Base-by-base conservation (phyloP, 1,139 yeast species). In the Magnusiomyces paraingens region DNA sequence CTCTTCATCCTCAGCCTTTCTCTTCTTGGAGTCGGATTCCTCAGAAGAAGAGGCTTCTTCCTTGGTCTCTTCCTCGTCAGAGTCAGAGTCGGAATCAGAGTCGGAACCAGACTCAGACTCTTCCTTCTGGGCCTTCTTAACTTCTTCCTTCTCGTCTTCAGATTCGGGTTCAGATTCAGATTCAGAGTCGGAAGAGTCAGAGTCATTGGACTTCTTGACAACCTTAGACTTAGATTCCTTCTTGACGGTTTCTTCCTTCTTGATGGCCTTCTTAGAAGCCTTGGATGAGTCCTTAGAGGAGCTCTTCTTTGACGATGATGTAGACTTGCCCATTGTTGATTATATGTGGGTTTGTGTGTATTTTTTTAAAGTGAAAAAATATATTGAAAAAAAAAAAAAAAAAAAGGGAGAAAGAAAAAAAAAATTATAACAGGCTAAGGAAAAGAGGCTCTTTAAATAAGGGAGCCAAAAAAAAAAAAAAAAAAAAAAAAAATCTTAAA, bases 11-110 rank as follows among this genome's bases (percentile, higher is more conserved):
- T 47, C 38, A 15, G 35, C 42, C 61, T 71, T 70, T 63, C 77
- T 73, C 69, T 74, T 75, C 52, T 61, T 59, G 43, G 62, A 59
- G 40, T 60, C 60, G 48, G 66, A 64, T 40, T 63, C 66, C 50
- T 62, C 70, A 60, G 66, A 48, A 52, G 46, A 62, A 62, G 18
- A 56, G 47, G 26, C 40, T 68, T 63, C 63, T 52, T 64, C 58
- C 63, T 70, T 69, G 48, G 70, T 65, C 54, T 65, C 69, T 14
- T 40, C 47, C 32, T 59, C 56, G 14, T 63, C 66, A 47, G 69
- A 58, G 6, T 56, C 58, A 26, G 68, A 63, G 49, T 55, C 58
- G 49, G 70, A 65, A 50, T 63, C 66, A 46, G 75, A 69, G 42
- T 63, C 67, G 36, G 70, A 66, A 32, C 57, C 57, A 29, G 58